Percentiles rank a stretch among this genome's conserved stretches.
phyloP scores from a whole-genome alignment of 257 asterid genomes.

The Marsdenia floribunda region DNA sequence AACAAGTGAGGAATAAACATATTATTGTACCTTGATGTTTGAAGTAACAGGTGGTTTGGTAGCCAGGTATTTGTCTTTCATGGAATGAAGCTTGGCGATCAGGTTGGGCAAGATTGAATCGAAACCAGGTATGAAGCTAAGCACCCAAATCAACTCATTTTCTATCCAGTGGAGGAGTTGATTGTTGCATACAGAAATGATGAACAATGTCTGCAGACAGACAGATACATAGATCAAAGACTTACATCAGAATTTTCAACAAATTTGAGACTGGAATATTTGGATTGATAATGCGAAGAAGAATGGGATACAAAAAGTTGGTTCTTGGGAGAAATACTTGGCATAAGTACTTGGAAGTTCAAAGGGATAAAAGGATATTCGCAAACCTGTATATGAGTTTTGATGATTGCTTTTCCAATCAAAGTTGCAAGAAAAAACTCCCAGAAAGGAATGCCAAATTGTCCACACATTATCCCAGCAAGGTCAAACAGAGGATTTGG shows the following conservation, averaged over 20 bases:
- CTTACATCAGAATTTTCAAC: slow-evolving; percentile 8
- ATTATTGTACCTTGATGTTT: slow-evolving; percentile 44
- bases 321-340: not conserved
- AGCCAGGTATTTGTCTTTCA: slow-evolving; percentile 75
- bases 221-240: not conserved
- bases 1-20: too few relatives aligned
- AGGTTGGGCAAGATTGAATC: slow-evolving; percentile 52
- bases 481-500: slow-evolving; percentile 97
- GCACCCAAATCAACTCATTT: slow-evolving; percentile 73
- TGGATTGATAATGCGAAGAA: not conserved
- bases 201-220: slow-evolving; percentile 68
- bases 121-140: slow-evolving; percentile 77
- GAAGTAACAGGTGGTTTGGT: slow-evolving; percentile 46
- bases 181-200: slow-evolving; percentile 83
- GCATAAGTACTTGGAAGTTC: not conserved
- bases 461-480: slow-evolving; percentile 98
- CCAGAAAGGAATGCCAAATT: slow-evolving; percentile 90
- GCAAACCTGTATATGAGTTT: slow-evolving; percentile 88
- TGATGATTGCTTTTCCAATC: slow-evolving; percentile 86
- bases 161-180: slow-evolving; percentile 95
- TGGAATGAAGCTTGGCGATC: slow-evolving; percentile 66
- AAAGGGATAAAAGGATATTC: not conserved
- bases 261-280: not conserved
- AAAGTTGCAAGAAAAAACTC: slow-evolving; percentile 78
- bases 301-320: not conserved